Evolutionary conservation across 495 filamentous ascomycete species (phyloP), one percentile per base, ranked within the genome.

Genomic region (Podospora comata): DNA sequence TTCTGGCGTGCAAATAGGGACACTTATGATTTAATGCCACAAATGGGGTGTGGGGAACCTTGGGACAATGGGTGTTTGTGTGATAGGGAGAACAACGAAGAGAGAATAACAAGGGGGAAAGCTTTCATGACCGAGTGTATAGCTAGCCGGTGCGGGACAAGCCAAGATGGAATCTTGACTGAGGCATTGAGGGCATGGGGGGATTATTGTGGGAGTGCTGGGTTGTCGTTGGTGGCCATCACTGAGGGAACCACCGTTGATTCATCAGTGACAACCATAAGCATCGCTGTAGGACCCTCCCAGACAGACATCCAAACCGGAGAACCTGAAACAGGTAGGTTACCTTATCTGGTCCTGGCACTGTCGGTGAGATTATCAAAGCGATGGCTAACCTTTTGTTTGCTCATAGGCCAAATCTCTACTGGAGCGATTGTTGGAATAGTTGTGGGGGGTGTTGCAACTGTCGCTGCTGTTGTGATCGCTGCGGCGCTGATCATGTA

Each of bases 1-100:
- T 48, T 69, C 0, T 69, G 67, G 67, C 44, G 63, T 30, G n/a
- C 54, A 60, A 15, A 30, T 15, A 3, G 53, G 28, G 15, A 62
- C 23, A 23, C 23, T 23, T 23, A 54, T 4, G 62, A 69, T 30
- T 58, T 69, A 44, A 61, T 65, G 67, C 63, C 67, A 4, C 19
- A 65, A 19, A 27, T 64, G 32, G 44, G 19, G 13, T 68, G 34
- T 57, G 55, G 54, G 32, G 34, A n/a, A 4, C 64, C 64, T 18
- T 65, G 64, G 64, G 64, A 55, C 19, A 65, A 65, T 54, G 54
- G 56, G 9, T 65, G 64, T 27, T 27, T 65, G 23, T 65, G 64
- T 27, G 26, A 65, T 39, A 20, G 7, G 15, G 30, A 18, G 4
- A 20, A 54, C 27, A 39, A 65, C 23, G 48, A 20, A 16, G 30